Percentiles rank a stretch among this genome's conserved stretches.
phyloP scores from a whole-genome alignment of 2,329 filamentous ascomycete species.

The Myriosclerotinia duriaeana region DNA sequence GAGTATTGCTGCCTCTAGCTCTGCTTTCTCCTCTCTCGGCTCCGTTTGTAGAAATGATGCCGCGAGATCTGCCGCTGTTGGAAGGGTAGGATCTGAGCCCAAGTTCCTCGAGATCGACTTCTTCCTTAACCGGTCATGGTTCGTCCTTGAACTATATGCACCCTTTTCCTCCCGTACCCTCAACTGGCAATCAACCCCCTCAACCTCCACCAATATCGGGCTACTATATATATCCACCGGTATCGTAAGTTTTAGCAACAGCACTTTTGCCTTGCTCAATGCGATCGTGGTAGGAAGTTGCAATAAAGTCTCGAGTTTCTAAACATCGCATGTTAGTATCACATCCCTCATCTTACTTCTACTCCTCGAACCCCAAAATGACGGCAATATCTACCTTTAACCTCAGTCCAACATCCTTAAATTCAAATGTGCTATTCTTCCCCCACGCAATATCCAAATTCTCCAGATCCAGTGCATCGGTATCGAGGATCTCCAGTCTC shows the following conservation, averaged over 20 bases:
- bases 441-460: slow-evolving; percentile 83
- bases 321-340: slow-evolving; percentile 30
- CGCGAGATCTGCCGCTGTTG: slow-evolving; percentile 70
- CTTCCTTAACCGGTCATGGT: slow-evolving; percentile 40
- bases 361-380: neutral
- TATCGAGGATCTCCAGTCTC: slow-evolving; percentile 81
- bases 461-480: slow-evolving; percentile 80
- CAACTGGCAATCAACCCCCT: slow-evolving; percentile 73
- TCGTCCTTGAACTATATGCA: slow-evolving; percentile 36
- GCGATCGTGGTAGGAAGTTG: slow-evolving; percentile 71
- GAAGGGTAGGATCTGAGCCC: slow-evolving; percentile 48
- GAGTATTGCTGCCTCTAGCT: slow-evolving; percentile 67
- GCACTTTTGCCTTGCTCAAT: slow-evolving; percentile 71
- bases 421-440: slow-evolving; percentile 77
- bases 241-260: slow-evolving; percentile 75
- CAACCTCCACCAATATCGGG: slow-evolving; percentile 77
- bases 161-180: slow-evolving; percentile 47
- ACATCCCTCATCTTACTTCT: slow-evolving; percentile 2
- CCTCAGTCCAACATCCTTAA: slow-evolving; percentile 81
- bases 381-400: slow-evolving; percentile 59
- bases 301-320: slow-evolving; percentile 78
- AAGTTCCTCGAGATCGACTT: slow-evolving; percentile 30
- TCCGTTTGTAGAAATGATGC: slow-evolving; percentile 76
- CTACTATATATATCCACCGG: slow-evolving; percentile 86
- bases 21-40: slow-evolving; percentile 61